These are phyloP conservation scores for Eucalyptus caleyi DNA, from an alignment of 345 rosid genomes.

Conservation along the genomic window DNA sequence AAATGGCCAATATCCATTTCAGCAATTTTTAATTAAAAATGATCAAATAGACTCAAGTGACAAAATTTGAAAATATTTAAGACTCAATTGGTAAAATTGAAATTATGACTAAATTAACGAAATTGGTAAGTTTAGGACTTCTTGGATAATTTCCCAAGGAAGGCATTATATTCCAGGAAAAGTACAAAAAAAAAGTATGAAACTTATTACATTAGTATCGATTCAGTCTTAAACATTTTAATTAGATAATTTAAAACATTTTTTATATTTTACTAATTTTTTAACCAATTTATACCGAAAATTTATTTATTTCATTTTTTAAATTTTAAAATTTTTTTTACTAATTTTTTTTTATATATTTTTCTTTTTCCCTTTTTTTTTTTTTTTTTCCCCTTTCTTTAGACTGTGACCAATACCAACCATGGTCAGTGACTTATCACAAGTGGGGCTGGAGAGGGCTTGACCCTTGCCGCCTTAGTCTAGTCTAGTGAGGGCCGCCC, in stretches of 20 bases:
- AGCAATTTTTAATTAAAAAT: accelerated
- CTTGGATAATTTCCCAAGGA: neutral
- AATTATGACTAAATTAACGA: accelerated
- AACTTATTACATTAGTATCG: neutral
- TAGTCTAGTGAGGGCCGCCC: accelerated
- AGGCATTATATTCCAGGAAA: neutral
- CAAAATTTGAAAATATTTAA: neutral
- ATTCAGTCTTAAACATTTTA: too few species aligned
- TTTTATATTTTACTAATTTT: too few species aligned
- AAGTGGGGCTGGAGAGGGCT: too few species aligned
- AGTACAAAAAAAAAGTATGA: neutral
- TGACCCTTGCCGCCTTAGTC: too few species aligned
- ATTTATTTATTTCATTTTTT: too few species aligned
- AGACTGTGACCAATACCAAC: too few species aligned
- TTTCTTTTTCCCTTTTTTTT: neutral
- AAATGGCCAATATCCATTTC: accelerated
- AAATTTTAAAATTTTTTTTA: too few species aligned
- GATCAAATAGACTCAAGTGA: neutral
- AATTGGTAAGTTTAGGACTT: neutral
- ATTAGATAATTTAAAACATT: neutral
- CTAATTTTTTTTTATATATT: too few species aligned
- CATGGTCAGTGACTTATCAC: accelerated
- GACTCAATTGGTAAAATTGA: too few species aligned
- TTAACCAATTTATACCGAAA: neutral
- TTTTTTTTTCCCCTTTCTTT: neutral